A percentile compares a stretch with the other conserved stretches of the same genome.
Conservation (phyloP, 129 eudicot genomes). For the Chrysanthemum makinoi region DNA sequence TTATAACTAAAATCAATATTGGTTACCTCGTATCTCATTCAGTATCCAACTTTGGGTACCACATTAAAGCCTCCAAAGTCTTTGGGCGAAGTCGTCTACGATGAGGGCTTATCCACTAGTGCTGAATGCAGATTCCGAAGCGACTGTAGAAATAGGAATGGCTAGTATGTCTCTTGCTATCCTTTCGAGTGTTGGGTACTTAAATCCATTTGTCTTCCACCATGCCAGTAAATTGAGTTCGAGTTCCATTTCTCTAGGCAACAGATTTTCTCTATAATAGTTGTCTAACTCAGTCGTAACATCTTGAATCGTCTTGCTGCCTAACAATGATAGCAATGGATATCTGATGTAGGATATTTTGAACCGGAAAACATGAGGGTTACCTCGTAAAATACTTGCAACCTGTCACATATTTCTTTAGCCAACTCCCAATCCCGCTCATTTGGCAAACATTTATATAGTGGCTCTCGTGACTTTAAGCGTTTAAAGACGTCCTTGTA, state of each 20-base stretch:
- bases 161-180: not conserved
- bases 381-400: no score
- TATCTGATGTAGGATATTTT: no score
- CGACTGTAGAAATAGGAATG: not conserved
- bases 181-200: slow-evolving; percentile 14
- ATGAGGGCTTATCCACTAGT: slow-evolving; percentile 15
- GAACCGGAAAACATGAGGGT: no score
- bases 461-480: no score
- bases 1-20: not conserved
- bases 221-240: not conserved
- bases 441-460: no score
- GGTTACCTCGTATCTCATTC: slow-evolving; percentile 1
- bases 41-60: slow-evolving; percentile 17
- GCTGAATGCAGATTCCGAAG: not conserved
- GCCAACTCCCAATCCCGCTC: no score
- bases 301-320: no score
- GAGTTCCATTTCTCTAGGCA: not conserved
- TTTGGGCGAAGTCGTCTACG: slow-evolving; percentile 10
- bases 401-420: no score
- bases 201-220: slow-evolving; percentile 10
- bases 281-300: not conserved
- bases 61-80: slow-evolving; percentile 35
- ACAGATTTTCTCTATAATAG: not conserved
- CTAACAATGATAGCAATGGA: no score
- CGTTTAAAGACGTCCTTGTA: no score